Percentiles rank a stretch among this genome's conserved stretches.
Conservation (phyloP, 2,329 filamentous ascomycete genomes). For the Aspergillus puulaauensis region DNA sequence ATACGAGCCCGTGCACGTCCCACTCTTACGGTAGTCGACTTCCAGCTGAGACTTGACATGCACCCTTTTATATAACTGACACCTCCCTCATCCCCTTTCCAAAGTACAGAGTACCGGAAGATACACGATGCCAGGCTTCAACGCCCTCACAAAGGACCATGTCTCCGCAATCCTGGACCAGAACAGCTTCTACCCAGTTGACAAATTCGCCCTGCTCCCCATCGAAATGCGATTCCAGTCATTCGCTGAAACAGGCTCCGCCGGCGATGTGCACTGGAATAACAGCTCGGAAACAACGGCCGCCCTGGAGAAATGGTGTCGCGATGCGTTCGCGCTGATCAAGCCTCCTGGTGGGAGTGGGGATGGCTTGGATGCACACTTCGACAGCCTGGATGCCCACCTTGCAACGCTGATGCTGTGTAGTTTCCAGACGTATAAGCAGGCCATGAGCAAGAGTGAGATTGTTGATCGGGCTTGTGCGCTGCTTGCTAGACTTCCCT, state of each 20-base stretch:
- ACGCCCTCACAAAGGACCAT: background rate
- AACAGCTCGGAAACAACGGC: slow-evolving; percentile 3
- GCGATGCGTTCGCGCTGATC: slow-evolving; percentile 5
- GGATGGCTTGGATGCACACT: slow-evolving; percentile 3
- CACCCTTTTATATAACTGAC: too few species aligned
- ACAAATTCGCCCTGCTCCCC: slow-evolving; percentile 4
- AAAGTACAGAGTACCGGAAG: too few species aligned
- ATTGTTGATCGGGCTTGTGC: slow-evolving; percentile 8
- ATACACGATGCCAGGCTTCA: background rate
- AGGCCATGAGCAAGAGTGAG: slow-evolving; percentile 2
- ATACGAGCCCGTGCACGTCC: too few species aligned
- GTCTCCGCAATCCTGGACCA: slow-evolving; percentile 2
- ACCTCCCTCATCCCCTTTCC: too few species aligned
- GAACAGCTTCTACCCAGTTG: background rate
- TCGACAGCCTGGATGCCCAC: slow-evolving; percentile 4
- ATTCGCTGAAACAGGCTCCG: slow-evolving; percentile 5
- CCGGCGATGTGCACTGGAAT: background rate
- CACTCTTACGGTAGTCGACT: too few species aligned
- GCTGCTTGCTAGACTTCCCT: slow-evolving; percentile 10
- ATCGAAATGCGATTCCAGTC: slow-evolving; percentile 11
- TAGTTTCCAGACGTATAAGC: slow-evolving; percentile 2
- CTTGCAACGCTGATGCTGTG: slow-evolving; percentile 7
- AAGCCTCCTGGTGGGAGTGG: background rate
- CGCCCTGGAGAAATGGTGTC: slow-evolving; percentile 8
- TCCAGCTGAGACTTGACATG: too few species aligned